Percentiles rank a stretch among this genome's conserved stretches.
Conservation (phyloP, 2,329 filamentous ascomycete species). For the Rhexocercosporidium sp. region DNA sequence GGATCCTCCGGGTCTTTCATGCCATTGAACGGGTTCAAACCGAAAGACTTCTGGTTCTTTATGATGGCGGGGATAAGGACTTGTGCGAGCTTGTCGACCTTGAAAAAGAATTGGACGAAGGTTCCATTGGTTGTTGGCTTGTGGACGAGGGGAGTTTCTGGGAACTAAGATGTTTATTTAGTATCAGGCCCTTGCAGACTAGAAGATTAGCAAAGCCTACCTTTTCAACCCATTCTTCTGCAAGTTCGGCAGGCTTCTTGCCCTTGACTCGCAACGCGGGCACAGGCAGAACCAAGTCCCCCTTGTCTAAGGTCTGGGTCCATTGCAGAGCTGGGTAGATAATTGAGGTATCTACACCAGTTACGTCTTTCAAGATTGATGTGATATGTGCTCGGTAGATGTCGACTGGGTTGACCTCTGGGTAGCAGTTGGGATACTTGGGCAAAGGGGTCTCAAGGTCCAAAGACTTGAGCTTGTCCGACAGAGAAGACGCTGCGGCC, state of each 20-base stretch:
- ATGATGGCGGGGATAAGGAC: constrained; percentile 74
- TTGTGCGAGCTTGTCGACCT: constrained; percentile 66
- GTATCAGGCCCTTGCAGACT: not conserved
- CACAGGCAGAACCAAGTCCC: constrained; percentile 78
- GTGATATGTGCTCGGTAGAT: constrained; percentile 81
- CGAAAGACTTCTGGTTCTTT: constrained; percentile 64
- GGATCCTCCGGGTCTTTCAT: constrained; percentile 66
- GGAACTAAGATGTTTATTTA: constrained; percentile 58
- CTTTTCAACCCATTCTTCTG: constrained; percentile 65
- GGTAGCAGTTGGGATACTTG: constrained; percentile 62
- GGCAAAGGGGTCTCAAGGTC: constrained; percentile 34
- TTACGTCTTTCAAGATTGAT: constrained; percentile 68
- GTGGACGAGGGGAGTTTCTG: constrained; percentile 72
- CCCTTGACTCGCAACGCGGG: constrained; percentile 81
- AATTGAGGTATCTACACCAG: constrained; percentile 71
- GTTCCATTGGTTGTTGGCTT: constrained; percentile 70
- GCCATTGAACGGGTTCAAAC: constrained; percentile 65
- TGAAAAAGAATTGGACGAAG: constrained; percentile 83
- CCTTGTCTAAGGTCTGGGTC: constrained; percentile 81
- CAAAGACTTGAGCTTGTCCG: constrained; percentile 39
- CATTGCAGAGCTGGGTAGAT: constrained; percentile 79
- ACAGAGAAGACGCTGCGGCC: constrained; percentile 29
- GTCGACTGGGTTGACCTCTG: constrained; percentile 76
- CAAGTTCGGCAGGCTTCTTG: constrained; percentile 67
- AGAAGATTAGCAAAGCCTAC: constrained; percentile 44